Percentiles rank a stretch among this genome's conserved stretches.
Conservation (phyloP, 2,329 filamentous ascomycete species). For the Lasiodiplodia citricola region DNA sequence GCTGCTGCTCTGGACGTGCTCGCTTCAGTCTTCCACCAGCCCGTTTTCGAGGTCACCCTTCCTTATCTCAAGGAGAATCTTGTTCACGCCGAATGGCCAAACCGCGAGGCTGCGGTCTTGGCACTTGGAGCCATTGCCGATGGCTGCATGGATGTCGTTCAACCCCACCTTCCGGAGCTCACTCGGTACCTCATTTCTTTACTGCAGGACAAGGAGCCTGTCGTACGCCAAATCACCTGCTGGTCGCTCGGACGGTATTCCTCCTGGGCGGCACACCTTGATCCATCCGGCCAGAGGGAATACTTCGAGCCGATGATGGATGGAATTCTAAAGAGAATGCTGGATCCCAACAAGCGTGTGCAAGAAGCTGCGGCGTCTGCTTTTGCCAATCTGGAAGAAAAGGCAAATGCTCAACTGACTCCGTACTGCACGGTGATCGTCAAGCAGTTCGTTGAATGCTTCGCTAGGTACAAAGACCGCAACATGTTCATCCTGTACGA, state of each 20-base stretch:
- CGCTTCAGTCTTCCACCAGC: conserved; percentile 83
- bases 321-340: conserved; percentile 89
- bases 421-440: conserved; percentile 91
- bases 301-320: conserved; percentile 98
- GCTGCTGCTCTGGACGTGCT: conserved; percentile 94
- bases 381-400: conserved; percentile 95
- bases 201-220: conserved; percentile 81
- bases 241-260: conserved; percentile 97
- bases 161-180: conserved; percentile 87
- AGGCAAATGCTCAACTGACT: conserved; percentile 78
- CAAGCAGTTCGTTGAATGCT: conserved; percentile 89
- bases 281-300: conserved; percentile 69
- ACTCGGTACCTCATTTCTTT: conserved; percentile 89
- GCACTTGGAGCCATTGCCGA: conserved; percentile 94
- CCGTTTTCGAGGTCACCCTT: conserved; percentile 89
- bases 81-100: conserved; percentile 85
- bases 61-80: conserved; percentile 92
- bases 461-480: conserved; percentile 93
- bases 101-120: conserved; percentile 91
- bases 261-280: conserved; percentile 82
- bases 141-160: conserved; percentile 88
- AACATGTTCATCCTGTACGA: conserved; percentile 99
- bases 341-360: conserved; percentile 96
- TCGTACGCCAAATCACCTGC: conserved; percentile 95
- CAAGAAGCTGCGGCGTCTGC: conserved; percentile 95